Base-by-base conservation (phyloP, 2,329 filamentous ascomycete species). In the Epichloe coenophiala region DNA sequence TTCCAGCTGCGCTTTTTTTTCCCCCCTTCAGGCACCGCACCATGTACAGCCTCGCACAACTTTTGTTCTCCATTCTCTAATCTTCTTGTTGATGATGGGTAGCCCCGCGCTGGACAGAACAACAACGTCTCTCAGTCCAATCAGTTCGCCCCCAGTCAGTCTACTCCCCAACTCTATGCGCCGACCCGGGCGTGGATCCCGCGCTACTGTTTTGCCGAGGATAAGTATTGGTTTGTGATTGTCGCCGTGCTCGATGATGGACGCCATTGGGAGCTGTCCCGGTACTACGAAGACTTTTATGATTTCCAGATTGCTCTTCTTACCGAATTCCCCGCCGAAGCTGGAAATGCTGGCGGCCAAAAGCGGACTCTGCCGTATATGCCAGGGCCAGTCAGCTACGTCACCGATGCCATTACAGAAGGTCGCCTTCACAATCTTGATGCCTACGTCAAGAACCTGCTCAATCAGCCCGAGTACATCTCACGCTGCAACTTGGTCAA, bases 211-310 rank as follows among this genome's bases (percentile, higher is more conserved):
- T 97, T 94, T 62, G 88, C 89, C 53, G 91, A 97, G 63, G 90
- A 96, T 59, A 96, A 96, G 66, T 97, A 97, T 68, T 97, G 93
- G 88, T 98, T 97, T 62, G 87, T 96, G 50, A 91, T 98, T 53
- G 90, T 96, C 65, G 88, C 87, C 23, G 78, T 84, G 60, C 80
- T 97, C 66, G 88, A 95, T 62, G 90, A 97, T 63, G 90, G 89
- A 45, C 79, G 87, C 45, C 84, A 87, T 62, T 97, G 90, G 89
- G 90, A 96, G 64, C 72, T 98, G 47, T 91, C 88, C 39, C 82
- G 93, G 55, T 93, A 95, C 63, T 98, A 98, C 63, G 89, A 97
- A 66, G 93, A 97, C 70, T 98, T 98, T 64, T 98, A 97, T 69
- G 93, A 97, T 66, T 91, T 97, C 66, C 93, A 98, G 65, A 97